Percentiles rank a stretch among this genome's conserved stretches.
These are phyloP conservation scores for Abelmoschus esculentus DNA, from an alignment of 345 rosid genomes.

Conservation along the genomic window DNA sequence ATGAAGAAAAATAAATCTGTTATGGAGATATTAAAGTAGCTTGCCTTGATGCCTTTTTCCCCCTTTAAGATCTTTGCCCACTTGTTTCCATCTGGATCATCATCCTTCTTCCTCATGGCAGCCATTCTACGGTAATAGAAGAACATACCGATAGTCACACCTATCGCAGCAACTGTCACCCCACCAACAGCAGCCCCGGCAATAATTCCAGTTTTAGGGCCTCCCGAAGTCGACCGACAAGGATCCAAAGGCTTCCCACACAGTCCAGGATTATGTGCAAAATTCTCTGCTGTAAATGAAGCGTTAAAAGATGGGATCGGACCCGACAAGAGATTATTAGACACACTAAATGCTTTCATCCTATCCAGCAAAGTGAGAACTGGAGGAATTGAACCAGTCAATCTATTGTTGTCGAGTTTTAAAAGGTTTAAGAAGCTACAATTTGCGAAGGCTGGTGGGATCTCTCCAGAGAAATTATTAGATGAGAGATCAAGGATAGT, in stretches of 20 bases:
- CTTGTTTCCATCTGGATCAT: slow-evolving; percentile 88
- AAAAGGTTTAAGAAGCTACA: slow-evolving; percentile 56
- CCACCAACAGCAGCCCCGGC: slow-evolving; percentile 67
- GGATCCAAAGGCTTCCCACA: slow-evolving; percentile 50
- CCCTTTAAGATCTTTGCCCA: slow-evolving; percentile 76
- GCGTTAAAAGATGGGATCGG: slow-evolving; percentile 31
- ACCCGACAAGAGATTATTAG: slow-evolving; percentile 57
- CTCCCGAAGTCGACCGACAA: slow-evolving; percentile 26
- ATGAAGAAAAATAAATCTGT: slow-evolving; percentile 1
- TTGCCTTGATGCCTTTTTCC: slow-evolving; percentile 63
- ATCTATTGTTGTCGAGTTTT: slow-evolving; percentile 51
- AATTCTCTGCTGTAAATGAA: neutral
- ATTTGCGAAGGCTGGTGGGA: slow-evolving; percentile 35
- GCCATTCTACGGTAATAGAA: slow-evolving; percentile 47
- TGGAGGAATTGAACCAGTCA: slow-evolving; percentile 53
- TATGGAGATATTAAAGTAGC: slow-evolving; percentile 12
- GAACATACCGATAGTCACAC: slow-evolving; percentile 39
- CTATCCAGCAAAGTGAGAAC: slow-evolving; percentile 40
- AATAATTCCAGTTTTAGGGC: slow-evolving; percentile 33
- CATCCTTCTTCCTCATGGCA: slow-evolving; percentile 57
- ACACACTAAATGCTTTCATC: slow-evolving; percentile 41
- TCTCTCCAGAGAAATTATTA: slow-evolving; percentile 58
- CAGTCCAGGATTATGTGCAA: slow-evolving; percentile 50
- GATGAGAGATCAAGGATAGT: slow-evolving; percentile 61
- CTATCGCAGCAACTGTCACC: slow-evolving; percentile 53